A percentile compares a stretch with the other conserved stretches of the same genome.
These are phyloP conservation scores for Ilyonectria robusta DNA, from an alignment of 2,329 filamentous ascomycete genomes.

Conservation along the genomic window DNA sequence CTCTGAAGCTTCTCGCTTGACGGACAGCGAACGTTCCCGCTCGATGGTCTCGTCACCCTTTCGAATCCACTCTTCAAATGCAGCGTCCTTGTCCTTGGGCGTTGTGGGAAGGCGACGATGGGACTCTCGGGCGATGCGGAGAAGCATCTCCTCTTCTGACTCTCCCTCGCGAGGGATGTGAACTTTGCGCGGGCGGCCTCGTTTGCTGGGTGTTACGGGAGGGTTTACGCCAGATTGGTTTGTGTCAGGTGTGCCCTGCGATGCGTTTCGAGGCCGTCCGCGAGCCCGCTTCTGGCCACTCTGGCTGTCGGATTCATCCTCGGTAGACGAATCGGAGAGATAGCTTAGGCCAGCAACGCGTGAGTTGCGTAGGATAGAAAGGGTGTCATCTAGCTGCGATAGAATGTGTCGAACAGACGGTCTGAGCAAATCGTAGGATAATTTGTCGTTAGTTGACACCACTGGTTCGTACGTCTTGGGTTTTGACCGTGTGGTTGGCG, in stretches of 20 bases:
- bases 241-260: constrained; percentile 16
- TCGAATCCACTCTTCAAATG: constrained; percentile 54
- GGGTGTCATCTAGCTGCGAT: constrained; percentile 76
- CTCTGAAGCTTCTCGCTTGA: constrained; percentile 33
- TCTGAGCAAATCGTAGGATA: constrained; percentile 73
- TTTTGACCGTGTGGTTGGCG: not conserved
- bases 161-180: constrained; percentile 60
- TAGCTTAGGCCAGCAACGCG: constrained; percentile 64
- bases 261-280: constrained; percentile 46
- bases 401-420: constrained; percentile 81
- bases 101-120: constrained; percentile 50
- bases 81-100: constrained; percentile 46
- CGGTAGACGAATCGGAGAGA: constrained; percentile 57
- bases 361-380: constrained; percentile 78
- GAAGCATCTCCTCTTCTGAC: constrained; percentile 60
- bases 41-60: constrained; percentile 48
- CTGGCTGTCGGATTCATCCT: constrained; percentile 53
- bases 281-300: constrained; percentile 45
- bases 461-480: constrained; percentile 61
- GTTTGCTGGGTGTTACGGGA: constrained; percentile 30
- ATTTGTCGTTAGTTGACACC: constrained; percentile 79
- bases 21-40: constrained; percentile 35
- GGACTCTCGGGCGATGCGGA: constrained; percentile 63
- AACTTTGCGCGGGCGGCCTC: constrained; percentile 59
- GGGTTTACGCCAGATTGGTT: constrained; percentile 31